Base-by-base conservation (phyloP, 2,329 filamentous ascomycete genomes). In the Diaporthe citri region DNA sequence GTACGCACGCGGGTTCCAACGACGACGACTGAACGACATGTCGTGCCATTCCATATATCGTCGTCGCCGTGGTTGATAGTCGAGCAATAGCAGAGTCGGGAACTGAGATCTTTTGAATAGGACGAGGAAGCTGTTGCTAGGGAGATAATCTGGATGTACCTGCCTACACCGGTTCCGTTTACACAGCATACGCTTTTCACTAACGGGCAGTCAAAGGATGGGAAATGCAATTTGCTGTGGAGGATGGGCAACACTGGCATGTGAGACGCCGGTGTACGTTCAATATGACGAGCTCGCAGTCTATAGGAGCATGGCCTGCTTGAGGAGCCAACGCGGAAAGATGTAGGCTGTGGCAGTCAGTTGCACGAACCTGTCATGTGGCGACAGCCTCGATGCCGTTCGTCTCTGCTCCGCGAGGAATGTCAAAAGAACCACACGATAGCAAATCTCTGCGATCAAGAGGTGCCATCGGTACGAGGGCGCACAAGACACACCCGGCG, bases 11-110 rank as follows among this genome's bases (percentile, higher is more conserved):
- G 72, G 43, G 51, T 41, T 60, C 64, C 62, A 51, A 71, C 64
- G 71, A 75, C 71, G 66, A 74, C 41, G 48, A 64, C 31, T 60
- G 64, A 59, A 57, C 55, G 56, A 75, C 56, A 69, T 66, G 34
- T 55, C 56, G 48, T 60, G 67, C 67, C 52, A 25, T n/a, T 25
- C 22, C 31, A 25, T 43, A 46, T 10, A 12, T 39, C n/a, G 46
- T 52, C 20, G 31, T 25, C 62, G 15, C 22, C 22, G 52, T 25
- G 31, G 13, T 20, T 43, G 48, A 51, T 73, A 12, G 36, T 34
- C 34, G 46, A 51, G 46, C 31, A 41, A 17, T 31, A n/a, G 22
- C 56, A 22, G 56, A 60, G 17, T 31, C 46, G 8, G 31, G n/a
- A 22, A 36, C 25, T 48, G 12, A 13, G 31, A 67, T 34, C 13